A percentile compares a stretch with the other conserved stretches of the same genome.
Conservation (phyloP, 2,329 filamentous ascomycete genomes). For the Sarocladiaceae sp. region DNA sequence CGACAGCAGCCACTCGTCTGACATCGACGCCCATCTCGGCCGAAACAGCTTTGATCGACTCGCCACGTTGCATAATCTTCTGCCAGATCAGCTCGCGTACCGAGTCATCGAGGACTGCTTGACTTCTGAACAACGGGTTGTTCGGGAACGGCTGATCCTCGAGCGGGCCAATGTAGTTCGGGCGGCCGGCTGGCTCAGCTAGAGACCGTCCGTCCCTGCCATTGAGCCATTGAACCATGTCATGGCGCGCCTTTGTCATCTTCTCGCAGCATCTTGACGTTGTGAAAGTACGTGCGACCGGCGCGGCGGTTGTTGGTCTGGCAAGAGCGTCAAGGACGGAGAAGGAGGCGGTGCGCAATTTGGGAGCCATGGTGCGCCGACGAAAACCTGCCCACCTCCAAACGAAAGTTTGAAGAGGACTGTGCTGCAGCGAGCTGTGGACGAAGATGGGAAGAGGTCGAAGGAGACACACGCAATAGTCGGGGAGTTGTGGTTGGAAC, state of each 20-base stretch:
- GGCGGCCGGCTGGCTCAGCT: constrained; percentile 19
- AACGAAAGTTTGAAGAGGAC: not conserved
- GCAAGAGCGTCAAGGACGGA: constrained; percentile 23
- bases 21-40: constrained; percentile 76
- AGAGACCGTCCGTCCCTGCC: not conserved
- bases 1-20: constrained; percentile 78
- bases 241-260: constrained; percentile 30
- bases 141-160: constrained; percentile 63
- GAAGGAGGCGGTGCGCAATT: constrained; percentile 26
- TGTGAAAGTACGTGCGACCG: constrained; percentile 29
- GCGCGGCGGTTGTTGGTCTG: constrained; percentile 15
- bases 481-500: not conserved
- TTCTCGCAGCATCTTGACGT: constrained; percentile 34
- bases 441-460: not conserved
- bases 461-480: no score
- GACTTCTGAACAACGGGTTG: constrained; percentile 67
- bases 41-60: constrained; percentile 72
- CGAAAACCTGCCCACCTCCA: not conserved
- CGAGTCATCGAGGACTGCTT: constrained; percentile 68
- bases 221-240: constrained; percentile 36
- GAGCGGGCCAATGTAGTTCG: constrained; percentile 33
- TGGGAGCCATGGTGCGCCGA: constrained; percentile 25
- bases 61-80: constrained; percentile 59
- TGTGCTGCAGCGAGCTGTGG: not conserved
- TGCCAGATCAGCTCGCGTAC: constrained; percentile 71